phyloP scores from a whole-genome alignment of 2,329 filamentous ascomycete species.

The Cryphonectria carpinicola region DNA sequence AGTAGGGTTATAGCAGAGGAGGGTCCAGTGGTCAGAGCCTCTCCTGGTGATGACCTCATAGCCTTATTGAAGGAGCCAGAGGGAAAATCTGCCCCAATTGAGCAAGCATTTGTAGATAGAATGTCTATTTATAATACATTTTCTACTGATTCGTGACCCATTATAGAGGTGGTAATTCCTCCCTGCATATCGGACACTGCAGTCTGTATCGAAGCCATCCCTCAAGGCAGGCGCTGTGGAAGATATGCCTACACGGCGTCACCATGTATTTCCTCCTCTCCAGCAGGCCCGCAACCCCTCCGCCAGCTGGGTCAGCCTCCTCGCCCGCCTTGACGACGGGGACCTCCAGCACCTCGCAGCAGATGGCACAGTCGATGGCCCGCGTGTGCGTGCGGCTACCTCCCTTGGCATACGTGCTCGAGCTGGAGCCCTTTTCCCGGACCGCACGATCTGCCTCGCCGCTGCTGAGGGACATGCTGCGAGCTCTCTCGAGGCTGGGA shows the following conservation, averaged over 20 bases:
- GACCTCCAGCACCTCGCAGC: slow-evolving; percentile 88
- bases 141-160: neutral
- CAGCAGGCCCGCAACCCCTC: slow-evolving; percentile 69
- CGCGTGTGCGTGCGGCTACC: slow-evolving; percentile 39
- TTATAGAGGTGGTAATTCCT: slow-evolving; percentile 83
- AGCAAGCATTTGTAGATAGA: no score
- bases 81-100: neutral
- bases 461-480: slow-evolving; percentile 35
- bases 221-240: slow-evolving; percentile 89
- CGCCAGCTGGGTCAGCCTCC: slow-evolving; percentile 48
- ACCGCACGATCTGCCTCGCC: slow-evolving; percentile 35
- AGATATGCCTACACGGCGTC: slow-evolving; percentile 94
- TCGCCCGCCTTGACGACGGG: slow-evolving; percentile 71
- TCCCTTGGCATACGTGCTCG: slow-evolving; percentile 29
- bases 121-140: slow-evolving; percentile 4
- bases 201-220: slow-evolving; percentile 94
- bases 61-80: neutral
- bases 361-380: slow-evolving; percentile 91
- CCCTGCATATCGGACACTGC: slow-evolving; percentile 93
- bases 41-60: slow-evolving; percentile 6
- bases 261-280: slow-evolving; percentile 91
- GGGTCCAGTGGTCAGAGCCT: neutral
- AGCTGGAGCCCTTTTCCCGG: slow-evolving; percentile 37
- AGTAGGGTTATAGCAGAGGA: neutral
- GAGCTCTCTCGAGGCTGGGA: slow-evolving; percentile 39